phyloP scores from a whole-genome alignment of 2,329 filamentous ascomycete genomes.

The Claviceps quebecensis region DNA sequence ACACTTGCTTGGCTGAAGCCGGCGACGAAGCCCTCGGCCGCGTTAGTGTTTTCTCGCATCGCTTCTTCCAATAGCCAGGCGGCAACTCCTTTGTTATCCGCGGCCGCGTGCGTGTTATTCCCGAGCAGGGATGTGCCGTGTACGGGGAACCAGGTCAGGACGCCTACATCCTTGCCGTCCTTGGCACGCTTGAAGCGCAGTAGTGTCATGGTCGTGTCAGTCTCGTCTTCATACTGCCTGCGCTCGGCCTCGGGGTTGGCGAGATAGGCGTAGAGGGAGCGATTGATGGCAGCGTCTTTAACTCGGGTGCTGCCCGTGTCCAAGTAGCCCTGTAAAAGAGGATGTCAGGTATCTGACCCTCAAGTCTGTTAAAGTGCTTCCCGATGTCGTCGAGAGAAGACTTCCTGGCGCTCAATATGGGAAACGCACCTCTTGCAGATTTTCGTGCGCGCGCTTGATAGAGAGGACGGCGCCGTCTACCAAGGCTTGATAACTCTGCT shows the following conservation, averaged over 20 bases:
- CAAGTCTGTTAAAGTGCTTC: too few relatives aligned
- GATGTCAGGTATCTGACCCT: too few relatives aligned
- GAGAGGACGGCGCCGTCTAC: conserved; percentile 75
- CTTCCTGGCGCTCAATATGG: background rate
- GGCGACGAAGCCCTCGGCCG: conserved; percentile 61
- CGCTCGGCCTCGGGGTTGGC: conserved; percentile 71
- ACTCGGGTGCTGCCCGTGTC: conserved; percentile 57
- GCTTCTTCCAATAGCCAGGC: conserved; percentile 71
- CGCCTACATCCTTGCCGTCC: conserved; percentile 62
- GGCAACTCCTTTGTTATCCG: conserved; percentile 95
- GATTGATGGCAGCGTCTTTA: conserved; percentile 69
- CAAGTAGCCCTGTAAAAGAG: conserved; percentile 41
- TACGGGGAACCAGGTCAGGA: conserved; percentile 82
- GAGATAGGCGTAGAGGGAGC: conserved; percentile 77
- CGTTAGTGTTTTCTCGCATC: conserved; percentile 36
- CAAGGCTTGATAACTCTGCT: conserved; percentile 77
- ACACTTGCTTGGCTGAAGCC: conserved; percentile 89
- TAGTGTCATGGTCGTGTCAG: conserved; percentile 53
- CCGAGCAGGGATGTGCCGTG: conserved; percentile 84
- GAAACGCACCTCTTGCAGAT: conserved; percentile 27
- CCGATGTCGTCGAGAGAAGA: background rate
- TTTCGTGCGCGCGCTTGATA: conserved; percentile 61
- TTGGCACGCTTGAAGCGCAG: conserved; percentile 62
- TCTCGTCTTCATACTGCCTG: conserved; percentile 43
- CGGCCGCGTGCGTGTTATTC: conserved; percentile 82